Percentiles rank a stretch among this genome's conserved stretches.
These are phyloP conservation scores for Phyllosticta citrichinensis DNA, from an alignment of 2,329 filamentous ascomycete species.

Conservation along the genomic window DNA sequence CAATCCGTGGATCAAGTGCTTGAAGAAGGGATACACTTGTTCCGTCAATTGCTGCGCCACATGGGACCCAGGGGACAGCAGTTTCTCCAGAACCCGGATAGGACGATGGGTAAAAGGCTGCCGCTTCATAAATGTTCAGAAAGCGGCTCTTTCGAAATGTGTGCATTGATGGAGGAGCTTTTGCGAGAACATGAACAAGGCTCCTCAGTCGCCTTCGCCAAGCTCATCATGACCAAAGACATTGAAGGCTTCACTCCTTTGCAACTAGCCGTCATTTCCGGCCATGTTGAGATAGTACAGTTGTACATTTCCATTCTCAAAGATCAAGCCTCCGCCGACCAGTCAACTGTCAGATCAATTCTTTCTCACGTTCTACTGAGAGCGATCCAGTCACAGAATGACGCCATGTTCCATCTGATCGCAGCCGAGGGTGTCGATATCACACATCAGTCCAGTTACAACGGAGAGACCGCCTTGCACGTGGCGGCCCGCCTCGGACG, in stretches of 20 bases:
- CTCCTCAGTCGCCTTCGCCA: not conserved
- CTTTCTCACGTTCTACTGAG: conserved; percentile 82
- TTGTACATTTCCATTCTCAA: conserved; percentile 71
- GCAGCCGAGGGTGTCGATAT: conserved; percentile 86
- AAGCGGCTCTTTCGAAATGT: not conserved
- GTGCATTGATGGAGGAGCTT: not conserved
- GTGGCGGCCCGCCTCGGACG: conserved; percentile 85
- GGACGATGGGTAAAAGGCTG: not conserved
- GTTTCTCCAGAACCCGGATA: not conserved
- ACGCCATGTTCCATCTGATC: conserved; percentile 72
- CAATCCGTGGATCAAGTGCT: not conserved
- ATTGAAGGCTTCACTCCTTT: conserved; percentile 82
- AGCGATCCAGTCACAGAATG: conserved; percentile 80
- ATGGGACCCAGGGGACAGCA: not conserved
- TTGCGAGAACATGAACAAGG: not conserved
- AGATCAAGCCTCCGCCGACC: conserved; percentile 55
- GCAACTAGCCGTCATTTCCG: conserved; percentile 84
- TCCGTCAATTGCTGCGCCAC: not conserved
- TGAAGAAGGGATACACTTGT: not conserved
- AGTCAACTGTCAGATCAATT: conserved; percentile 58
- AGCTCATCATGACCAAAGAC: conserved; percentile 46
- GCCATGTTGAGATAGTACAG: conserved; percentile 77
- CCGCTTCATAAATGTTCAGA: not conserved
- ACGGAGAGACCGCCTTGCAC: conserved; percentile 85
- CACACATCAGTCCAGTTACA: conserved; percentile 77